Evolutionary conservation across 176 grass and related monocot genomes (phyloP), one percentile per base, ranked within the genome.

Genomic region (Alloteropsis semialata): DNA sequence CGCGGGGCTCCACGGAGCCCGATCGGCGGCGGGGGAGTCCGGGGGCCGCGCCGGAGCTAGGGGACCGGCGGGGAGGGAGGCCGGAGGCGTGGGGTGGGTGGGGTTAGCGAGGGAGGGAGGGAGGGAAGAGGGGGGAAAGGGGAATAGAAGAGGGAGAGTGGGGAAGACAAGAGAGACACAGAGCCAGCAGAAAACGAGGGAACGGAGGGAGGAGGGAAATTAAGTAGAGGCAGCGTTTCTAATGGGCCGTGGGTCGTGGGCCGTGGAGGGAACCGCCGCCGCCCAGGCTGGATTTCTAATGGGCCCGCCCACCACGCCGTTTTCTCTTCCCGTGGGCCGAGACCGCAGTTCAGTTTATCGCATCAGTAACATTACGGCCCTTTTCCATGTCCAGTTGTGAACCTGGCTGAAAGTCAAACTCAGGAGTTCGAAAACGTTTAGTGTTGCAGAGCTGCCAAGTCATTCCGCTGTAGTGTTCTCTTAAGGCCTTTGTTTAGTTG

Each of bases 111-210:
- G n/a, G n/a, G n/a, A n/a, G n/a, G n/a, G n/a, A n/a, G n/a, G n/a
- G 76, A 69, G 41, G 73, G 62, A 79, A 34, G 10, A 30, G 61
- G 45, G 51, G 53, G 36, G 46, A 18, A n/a, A 33, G 45, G 29
- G 72, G 79, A 75, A 77, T 54, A n/a, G n/a, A n/a, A 75, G 49
- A 27, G 76, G 33, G 11, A n/a, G 16, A n/a, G n/a, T n/a, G 33
- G n/a, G 21, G 57, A 64, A 56, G 80, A 82, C 80, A 88, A 81
- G 74, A 41, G n/a, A n/a, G n/a, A n/a, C n/a, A n/a, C n/a, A n/a
- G n/a, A 65, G 62, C 72, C 11, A 62, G 70, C 82, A 85, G 82
- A 89, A 89, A 89, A 89, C 87, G 87, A 89, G 87, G 87, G 87
- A 89, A 85, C 79, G 64, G 50, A 81, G 82, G 69, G 75, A 44